Base-by-base conservation (phyloP, 495 filamentous ascomycete genomes). In the Penicillium angulare region DNA sequence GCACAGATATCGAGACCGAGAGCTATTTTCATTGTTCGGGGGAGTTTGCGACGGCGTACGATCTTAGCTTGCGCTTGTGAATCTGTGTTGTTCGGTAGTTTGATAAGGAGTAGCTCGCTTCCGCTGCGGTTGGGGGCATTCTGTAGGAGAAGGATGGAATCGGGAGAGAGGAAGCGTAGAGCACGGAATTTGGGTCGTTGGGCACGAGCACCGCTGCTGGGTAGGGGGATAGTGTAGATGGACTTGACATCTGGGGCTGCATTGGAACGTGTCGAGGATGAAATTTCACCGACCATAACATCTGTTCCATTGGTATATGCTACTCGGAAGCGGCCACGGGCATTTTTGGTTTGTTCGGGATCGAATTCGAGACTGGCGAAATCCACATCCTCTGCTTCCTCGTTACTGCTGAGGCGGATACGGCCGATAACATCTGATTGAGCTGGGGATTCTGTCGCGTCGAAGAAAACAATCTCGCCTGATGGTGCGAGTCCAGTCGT, bases 371-470 rank as follows among this genome's bases (percentile, higher is more conserved):
- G 61, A 53, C 83, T 81, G 17, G 81, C 72, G 26, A 95, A 80
- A 64, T 95, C 91, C 39, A 95, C 57, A 71, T 97, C 93, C 64
- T 82, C 86, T 18, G 86, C 88, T 71, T 97, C 90, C 57, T 84
- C 74, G 26, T 73, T 72, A 47, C 68, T 77, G 7, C 66, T 68
- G 27, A 86, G 74, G n/a, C 81, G 73, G 38, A 96, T 80, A 36
- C 83, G 80, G 9, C 83, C 82, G 57, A 86, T 79, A 12, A 86
- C 67, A 62, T 86, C 84, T n/a, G 81, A 73, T 26, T 78, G 66
- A 34, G 66, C 63, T 16, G 80, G 79, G 12, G 72, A 75, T 24
- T 75, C 63, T 21, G 75, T 81, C n/a, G 82, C 81, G 65, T 82
- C 75, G 67, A 96, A 91, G 45, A 96, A 66, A 29, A 90, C 85